Conservation (phyloP, 805 yeast species). For the Saccharomyces mikatae region DNA sequence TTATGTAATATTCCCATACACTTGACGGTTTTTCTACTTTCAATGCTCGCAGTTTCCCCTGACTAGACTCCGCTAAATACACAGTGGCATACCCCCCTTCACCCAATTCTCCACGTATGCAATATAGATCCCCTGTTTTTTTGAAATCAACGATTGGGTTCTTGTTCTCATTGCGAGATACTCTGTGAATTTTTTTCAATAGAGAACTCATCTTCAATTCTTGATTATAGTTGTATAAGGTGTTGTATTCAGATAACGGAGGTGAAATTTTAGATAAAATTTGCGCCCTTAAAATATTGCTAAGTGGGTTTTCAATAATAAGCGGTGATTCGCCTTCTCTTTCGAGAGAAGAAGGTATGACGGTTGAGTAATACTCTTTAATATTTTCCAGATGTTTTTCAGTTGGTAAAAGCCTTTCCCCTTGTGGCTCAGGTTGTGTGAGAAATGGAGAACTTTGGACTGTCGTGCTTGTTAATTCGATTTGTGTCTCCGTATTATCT, state of each 20-base stretch:
- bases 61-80: constrained; percentile 55
- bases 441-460: constrained; percentile 26
- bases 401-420: not conserved
- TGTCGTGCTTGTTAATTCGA: constrained; percentile 3
- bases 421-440: constrained; percentile 20
- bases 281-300: constrained; percentile 31
- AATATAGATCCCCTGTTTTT: constrained; percentile 28
- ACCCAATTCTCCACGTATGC: constrained; percentile 48
- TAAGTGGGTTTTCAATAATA: constrained; percentile 39
- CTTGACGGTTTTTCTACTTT: constrained; percentile 65
- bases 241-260: constrained; percentile 28
- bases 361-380: not conserved
- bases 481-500: not conserved
- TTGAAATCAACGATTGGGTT: constrained; percentile 29
- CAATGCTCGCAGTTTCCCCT: constrained; percentile 52
- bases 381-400: not conserved
- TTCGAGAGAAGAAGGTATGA: not conserved
- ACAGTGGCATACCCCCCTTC: constrained; percentile 78
- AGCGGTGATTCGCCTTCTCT: not conserved
- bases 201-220: constrained; percentile 31
- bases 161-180: constrained; percentile 30
- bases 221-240: constrained; percentile 27
- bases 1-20: constrained; percentile 75
- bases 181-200: constrained; percentile 33
- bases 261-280: constrained; percentile 35